These are phyloP conservation scores for Coleophoma crateriformis DNA, from an alignment of 2,329 filamentous ascomycete species.

Conservation along the genomic window DNA sequence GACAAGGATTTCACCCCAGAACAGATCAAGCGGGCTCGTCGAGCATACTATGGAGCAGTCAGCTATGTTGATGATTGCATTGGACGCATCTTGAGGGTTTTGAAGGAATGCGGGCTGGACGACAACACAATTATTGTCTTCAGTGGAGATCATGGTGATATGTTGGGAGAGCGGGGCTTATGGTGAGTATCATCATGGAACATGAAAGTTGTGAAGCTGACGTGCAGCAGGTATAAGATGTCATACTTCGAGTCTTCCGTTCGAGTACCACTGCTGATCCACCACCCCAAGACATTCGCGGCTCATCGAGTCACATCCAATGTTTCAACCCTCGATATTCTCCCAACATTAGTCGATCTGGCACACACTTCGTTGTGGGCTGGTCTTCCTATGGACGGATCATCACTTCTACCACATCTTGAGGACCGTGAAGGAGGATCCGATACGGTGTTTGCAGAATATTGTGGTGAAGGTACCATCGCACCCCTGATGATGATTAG, in stretches of 20 bases:
- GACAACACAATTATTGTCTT: slow-evolving; percentile 90
- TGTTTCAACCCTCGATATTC: slow-evolving; percentile 85
- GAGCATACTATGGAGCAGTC: slow-evolving; percentile 89
- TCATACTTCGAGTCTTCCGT: slow-evolving; percentile 90
- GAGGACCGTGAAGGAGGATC: slow-evolving; percentile 56
- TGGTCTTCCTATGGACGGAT: slow-evolving; percentile 78
- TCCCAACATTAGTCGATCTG: slow-evolving; percentile 83
- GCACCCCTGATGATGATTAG: slow-evolving; percentile 92
- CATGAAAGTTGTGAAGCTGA: too few species aligned
- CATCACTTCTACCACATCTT: slow-evolving; percentile 75
- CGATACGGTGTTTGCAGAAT: slow-evolving; percentile 91
- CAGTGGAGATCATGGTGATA: slow-evolving; percentile 90
- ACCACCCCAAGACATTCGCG: slow-evolving; percentile 69
- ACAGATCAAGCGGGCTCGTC: slow-evolving; percentile 77
- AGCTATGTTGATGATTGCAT: slow-evolving; percentile 93
- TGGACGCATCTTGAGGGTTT: slow-evolving; percentile 70
- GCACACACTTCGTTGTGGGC: slow-evolving; percentile 65
- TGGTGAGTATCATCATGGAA: slow-evolving; percentile 46
- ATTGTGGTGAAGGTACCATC: slow-evolving; percentile 88
- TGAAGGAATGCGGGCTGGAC: slow-evolving; percentile 74
- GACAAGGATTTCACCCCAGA: slow-evolving; percentile 78
- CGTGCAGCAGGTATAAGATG: slow-evolving; percentile 72
- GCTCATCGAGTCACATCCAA: slow-evolving; percentile 76
- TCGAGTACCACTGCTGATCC: slow-evolving; percentile 80
- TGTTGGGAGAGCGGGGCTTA: slow-evolving; percentile 85